Conservation (phyloP, 148 eudicot species). For the Vaccinium darrowii region DNA sequence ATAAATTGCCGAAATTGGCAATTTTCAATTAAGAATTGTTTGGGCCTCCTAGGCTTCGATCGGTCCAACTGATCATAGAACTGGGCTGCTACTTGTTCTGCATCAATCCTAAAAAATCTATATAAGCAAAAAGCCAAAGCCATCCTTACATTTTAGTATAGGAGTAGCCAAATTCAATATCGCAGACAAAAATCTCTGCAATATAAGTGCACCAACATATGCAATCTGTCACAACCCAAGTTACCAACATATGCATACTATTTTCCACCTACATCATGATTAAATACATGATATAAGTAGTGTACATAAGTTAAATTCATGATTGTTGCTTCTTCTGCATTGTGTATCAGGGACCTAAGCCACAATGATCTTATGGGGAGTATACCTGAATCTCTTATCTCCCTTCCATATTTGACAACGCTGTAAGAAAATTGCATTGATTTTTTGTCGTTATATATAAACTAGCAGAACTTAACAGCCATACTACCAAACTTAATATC, state of each 20-base stretch:
- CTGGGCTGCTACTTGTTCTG: too few relatives aligned
- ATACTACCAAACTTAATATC: slow-evolving; percentile 7
- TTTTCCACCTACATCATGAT: slow-evolving; percentile 6
- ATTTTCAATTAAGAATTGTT: too few relatives aligned
- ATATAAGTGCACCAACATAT: not conserved
- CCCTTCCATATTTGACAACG: slow-evolving; percentile 29
- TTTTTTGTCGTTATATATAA: not conserved
- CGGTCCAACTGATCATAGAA: too few relatives aligned
- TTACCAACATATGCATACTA: not conserved
- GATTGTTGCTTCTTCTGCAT: not conserved
- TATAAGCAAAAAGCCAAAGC: not conserved
- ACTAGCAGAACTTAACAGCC: not conserved
- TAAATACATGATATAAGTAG: not conserved
- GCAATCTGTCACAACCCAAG: not conserved
- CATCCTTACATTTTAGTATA: not conserved
- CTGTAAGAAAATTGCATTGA: slow-evolving; percentile 29
- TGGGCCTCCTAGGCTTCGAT: too few relatives aligned
- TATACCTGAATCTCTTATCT: slow-evolving; percentile 30
- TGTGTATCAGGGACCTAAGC: slow-evolving; percentile 41
- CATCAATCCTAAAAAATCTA: too few relatives aligned
- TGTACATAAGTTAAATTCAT: not conserved
- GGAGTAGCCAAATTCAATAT: slow-evolving; percentile 3
- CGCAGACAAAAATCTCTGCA: not conserved
- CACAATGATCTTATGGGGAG: slow-evolving; percentile 46
- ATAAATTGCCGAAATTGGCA: too few relatives aligned